Conservation (phyloP, 176 grass and related monocot genomes). For the Tillandsia leiboldiana region DNA sequence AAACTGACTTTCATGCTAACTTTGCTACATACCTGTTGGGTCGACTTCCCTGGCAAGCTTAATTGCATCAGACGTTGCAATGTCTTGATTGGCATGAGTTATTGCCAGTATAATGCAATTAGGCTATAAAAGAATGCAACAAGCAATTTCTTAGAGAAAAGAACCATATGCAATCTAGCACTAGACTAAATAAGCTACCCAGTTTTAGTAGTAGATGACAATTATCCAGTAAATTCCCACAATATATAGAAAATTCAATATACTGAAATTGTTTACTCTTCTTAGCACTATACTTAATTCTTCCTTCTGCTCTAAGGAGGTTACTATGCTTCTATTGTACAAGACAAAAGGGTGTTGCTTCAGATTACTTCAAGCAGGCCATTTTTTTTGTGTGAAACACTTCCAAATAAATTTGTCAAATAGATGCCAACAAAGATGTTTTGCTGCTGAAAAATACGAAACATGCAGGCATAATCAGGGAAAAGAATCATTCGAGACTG, state of each 20-base stretch:
- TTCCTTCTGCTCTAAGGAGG: background rate
- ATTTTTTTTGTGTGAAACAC: background rate
- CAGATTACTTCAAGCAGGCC: background rate
- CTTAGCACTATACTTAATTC: background rate
- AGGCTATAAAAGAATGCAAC: conserved; percentile 34
- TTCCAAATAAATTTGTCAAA: no score
- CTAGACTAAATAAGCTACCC: no score
- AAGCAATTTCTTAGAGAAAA: background rate
- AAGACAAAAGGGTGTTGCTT: background rate
- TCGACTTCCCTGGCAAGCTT: conserved; percentile 87
- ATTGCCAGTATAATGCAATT: conserved; percentile 85
- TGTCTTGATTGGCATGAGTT: conserved; percentile 94
- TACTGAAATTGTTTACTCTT: background rate
- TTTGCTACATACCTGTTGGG: conserved; percentile 47
- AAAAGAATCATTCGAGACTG: background rate
- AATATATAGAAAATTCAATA: background rate
- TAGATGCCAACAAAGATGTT: background rate
- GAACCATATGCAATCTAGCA: background rate
- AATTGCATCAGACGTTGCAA: conserved; percentile 95
- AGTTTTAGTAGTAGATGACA: background rate
- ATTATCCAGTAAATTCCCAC: background rate
- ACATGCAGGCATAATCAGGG: background rate
- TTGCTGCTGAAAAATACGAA: background rate
- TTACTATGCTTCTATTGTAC: background rate
- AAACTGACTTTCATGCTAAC: background rate